Evolutionary conservation across 345 rosid species (phyloP).

Genomic region (Arabidopsis arenosa): DNA sequence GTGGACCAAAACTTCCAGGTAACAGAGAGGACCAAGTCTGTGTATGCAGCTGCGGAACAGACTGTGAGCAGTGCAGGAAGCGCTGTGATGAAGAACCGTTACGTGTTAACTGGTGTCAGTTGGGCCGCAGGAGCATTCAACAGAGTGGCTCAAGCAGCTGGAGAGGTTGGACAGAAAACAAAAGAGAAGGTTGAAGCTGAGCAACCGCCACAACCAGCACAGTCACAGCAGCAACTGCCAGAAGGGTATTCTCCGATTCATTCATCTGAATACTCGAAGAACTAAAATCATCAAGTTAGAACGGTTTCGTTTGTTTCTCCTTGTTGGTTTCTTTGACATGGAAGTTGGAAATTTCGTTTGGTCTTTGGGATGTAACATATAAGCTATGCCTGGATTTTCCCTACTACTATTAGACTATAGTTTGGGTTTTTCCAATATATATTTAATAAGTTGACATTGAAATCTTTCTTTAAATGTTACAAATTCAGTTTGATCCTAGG

Average conservation of each 20-base stretch:
- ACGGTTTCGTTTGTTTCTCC: neutral
- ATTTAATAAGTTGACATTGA: neutral
- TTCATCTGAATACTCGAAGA: conserved; percentile 45
- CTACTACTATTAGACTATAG: conserved; percentile 1
- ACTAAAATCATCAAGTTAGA: conserved; percentile 32
- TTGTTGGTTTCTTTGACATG: conserved; percentile 33
- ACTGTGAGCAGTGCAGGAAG: conserved; percentile 81
- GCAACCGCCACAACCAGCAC: conserved; percentile 43
- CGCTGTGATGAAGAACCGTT: conserved; percentile 84
- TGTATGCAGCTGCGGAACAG: conserved; percentile 83
- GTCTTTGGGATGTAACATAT: conserved; percentile 36
- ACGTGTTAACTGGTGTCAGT: conserved; percentile 72
- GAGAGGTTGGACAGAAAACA: conserved; percentile 84
- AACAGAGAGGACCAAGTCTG: conserved; percentile 86
- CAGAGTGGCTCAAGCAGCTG: conserved; percentile 85
- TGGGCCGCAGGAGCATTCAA: conserved; percentile 89
- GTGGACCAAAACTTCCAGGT: conserved; percentile 94
- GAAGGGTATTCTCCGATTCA: conserved; percentile 58
- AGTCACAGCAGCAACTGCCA: conserved; percentile 36
- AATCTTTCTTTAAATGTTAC: no score
- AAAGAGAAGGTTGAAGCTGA: conserved; percentile 78
- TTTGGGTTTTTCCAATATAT: conserved; percentile 7
- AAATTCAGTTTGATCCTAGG: neutral
- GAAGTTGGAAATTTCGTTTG: conserved; percentile 29
- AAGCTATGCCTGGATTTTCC: conserved; percentile 28